phyloP scores from a whole-genome alignment of 768 basidiomycete genomes.

The Leccinum longicurvipes region DNA sequence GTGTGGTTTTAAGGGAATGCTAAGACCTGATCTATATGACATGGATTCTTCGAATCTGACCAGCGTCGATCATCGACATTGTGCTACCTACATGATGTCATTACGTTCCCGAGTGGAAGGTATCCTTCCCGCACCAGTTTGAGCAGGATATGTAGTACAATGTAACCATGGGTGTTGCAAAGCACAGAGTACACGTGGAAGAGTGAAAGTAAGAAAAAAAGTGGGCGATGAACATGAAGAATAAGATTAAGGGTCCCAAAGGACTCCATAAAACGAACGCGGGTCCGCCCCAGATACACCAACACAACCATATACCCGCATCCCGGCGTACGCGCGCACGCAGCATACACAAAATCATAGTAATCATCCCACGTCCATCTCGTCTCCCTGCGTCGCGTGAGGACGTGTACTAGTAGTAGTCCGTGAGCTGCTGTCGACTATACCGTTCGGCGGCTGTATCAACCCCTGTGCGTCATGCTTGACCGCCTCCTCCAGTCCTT shows the following conservation, averaged over 20 bases:
- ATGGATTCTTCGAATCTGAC: not conserved
- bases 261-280: not conserved
- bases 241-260: not conserved
- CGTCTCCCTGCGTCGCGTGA: conserved; percentile 52
- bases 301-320: not conserved
- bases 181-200: not conserved
- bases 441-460: conserved; percentile 16
- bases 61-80: not conserved
- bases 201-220: not conserved
- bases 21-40: not conserved
- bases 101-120: not conserved
- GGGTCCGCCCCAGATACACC: not conserved
- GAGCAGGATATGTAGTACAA: not conserved
- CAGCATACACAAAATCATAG: not conserved
- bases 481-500: conserved; percentile 69
- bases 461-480: conserved; percentile 32
- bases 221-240: not conserved
- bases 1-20: not conserved
- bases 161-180: not conserved
- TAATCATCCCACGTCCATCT: conserved; percentile 65
- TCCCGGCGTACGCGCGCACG: not conserved
- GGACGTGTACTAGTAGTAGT: conserved; percentile 24
- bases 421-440: conserved; percentile 23
- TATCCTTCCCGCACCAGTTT: not conserved
- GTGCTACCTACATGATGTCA: not conserved